Conservation (phyloP, 208 protist genomes). For the Trichomonas gallinae region DNA sequence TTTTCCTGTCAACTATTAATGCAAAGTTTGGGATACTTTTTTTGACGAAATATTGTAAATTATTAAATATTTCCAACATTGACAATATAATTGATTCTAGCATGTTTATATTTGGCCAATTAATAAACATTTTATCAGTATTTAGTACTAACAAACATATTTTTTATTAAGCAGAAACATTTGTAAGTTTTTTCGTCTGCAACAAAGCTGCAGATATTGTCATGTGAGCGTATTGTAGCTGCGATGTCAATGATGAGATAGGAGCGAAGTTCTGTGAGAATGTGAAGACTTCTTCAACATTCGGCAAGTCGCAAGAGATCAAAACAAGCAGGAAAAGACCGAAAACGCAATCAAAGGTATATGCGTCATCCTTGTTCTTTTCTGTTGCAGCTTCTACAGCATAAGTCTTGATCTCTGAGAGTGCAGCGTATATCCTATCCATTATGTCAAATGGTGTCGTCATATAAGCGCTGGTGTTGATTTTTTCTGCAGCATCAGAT, state of each 20-base stretch:
- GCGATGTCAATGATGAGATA: background rate
- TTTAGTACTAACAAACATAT: too few species aligned
- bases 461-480: background rate
- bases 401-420: background rate
- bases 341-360: background rate
- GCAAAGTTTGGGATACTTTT: too few species aligned
- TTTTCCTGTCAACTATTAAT: too few species aligned
- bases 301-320: background rate
- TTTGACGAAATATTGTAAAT: too few species aligned
- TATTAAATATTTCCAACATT: too few species aligned
- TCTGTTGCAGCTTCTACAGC: background rate
- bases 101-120: too few species aligned
- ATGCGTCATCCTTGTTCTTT: background rate
- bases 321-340: background rate
- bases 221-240: background rate
- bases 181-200: background rate
- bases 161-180: background rate
- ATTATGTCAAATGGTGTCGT: background rate
- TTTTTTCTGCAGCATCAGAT: background rate
- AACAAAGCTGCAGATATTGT: background rate
- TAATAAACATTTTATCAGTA: too few species aligned
- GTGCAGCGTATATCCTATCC: background rate
- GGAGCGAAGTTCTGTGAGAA: background rate
- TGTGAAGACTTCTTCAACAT: background rate
- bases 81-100: too few species aligned